Evolutionary conservation across 106 monocot genomes (phyloP), one percentile per base, ranked within the genome.

Genomic region (Alisma plantagoaquatica): DNA sequence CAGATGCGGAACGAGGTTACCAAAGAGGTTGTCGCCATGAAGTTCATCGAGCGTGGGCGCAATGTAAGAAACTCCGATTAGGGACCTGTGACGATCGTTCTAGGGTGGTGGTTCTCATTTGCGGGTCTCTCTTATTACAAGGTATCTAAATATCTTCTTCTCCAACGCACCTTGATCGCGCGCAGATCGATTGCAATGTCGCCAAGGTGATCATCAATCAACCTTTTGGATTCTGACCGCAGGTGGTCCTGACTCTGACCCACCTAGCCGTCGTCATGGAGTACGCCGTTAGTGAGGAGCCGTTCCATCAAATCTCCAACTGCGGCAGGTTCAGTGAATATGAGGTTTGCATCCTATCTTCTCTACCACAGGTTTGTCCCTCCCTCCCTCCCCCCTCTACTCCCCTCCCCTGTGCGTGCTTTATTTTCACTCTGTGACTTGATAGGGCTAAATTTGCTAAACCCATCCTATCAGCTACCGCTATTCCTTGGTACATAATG

Each of bases 251-350:
- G 56, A 91, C 90, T 29, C 74, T 74, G 43, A 91, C 74, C 6
- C 84, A 91, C 35, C 62, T 91, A 10, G 84, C 90, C 15, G 84
- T 84, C 31, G 90, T 91, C 57, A 91, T 84, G 90, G 90, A 91
- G 66, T 91, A 80, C 53, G 90, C 90, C 22, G 90, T 77, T 33
- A 84, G 90, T 33, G 90, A 84, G 10, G 90, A 91, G 75, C 75
- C 84, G 21, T 91, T 91, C 59, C 84, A 91, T 51, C 61, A 80
- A 31, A 91, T 91, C 58, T 80, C 74, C 57, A 81, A 71, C 66
- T 77, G 77, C 20, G 90, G 77, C 0, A 61, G 84, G 57, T 84
- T 91, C 61, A 74, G 77, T 48, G 91, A 91, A 56, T 80, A 84
- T 53, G 91, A 91, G 84, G 91, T 81, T 18, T 7, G 5, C 23